These are phyloP conservation scores for Lipomyces chichibuensis DNA, from an alignment of 805 yeast genomes.

Conservation along the genomic window DNA sequence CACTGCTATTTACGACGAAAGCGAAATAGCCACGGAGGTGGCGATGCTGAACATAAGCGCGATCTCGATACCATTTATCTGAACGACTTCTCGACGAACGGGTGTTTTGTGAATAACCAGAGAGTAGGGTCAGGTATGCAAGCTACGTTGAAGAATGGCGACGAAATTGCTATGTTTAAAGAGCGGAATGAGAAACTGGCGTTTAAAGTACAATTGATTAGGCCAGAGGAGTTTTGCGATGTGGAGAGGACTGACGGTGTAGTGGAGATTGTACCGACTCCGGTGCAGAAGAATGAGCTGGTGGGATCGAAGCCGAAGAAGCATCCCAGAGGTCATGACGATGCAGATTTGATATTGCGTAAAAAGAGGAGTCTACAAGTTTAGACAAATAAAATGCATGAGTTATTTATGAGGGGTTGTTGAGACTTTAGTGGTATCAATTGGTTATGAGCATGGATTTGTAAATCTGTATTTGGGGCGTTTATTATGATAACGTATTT, in stretches of 20 bases:
- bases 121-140: slow-evolving; percentile 48
- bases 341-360: neutral
- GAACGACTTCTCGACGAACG: slow-evolving; percentile 76
- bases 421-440: neutral
- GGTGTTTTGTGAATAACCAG: slow-evolving; percentile 57
- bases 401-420: neutral
- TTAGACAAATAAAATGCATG: neutral
- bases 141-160: slow-evolving; percentile 34
- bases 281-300: slow-evolving; percentile 11
- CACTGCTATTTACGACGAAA: slow-evolving; percentile 74
- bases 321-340: neutral
- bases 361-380: slow-evolving; percentile 3
- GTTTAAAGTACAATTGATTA: slow-evolving; percentile 14
- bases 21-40: neutral
- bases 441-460: neutral
- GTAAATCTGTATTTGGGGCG: neutral
- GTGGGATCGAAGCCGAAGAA: neutral
- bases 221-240: slow-evolving; percentile 12
- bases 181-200: slow-evolving; percentile 19
- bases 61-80: slow-evolving; percentile 58
- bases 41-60: neutral
- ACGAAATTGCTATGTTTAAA: slow-evolving; percentile 21
- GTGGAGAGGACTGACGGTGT: slow-evolving; percentile 13
- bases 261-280: slow-evolving; percentile 3
- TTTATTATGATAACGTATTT: neutral